These are phyloP conservation scores for Paracorniculantispora psalliotae DNA, from an alignment of 2,329 filamentous ascomycete species.

Conservation along the genomic window DNA sequence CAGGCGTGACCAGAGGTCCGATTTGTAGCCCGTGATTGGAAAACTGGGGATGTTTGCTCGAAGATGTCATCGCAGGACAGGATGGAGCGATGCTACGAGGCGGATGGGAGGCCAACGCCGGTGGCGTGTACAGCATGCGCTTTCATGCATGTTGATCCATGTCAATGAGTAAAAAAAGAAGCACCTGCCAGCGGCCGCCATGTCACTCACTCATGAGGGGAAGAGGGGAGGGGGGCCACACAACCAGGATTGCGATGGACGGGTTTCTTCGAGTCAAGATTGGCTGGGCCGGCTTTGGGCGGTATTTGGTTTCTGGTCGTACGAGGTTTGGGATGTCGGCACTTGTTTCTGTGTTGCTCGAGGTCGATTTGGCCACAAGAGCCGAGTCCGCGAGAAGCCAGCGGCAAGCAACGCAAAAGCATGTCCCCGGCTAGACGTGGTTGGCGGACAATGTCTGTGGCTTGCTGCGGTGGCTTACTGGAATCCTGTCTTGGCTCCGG, in stretches of 20 bases:
- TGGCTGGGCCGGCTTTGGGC: neutral
- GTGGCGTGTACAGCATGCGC: neutral
- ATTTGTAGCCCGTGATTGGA: neutral
- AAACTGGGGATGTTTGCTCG: neutral
- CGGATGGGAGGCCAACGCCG: neutral
- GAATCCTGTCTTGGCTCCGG: neutral
- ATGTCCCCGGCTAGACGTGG: neutral
- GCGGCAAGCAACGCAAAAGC: slow-evolving; percentile 1
- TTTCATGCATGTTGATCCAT: neutral
- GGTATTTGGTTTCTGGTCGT: neutral
- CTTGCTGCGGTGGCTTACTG: neutral
- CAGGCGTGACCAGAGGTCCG: neutral
- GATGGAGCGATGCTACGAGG: neutral
- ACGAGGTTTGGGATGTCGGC: neutral
- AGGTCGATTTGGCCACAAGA: neutral
- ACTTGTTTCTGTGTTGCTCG: neutral
- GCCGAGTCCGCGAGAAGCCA: neutral
- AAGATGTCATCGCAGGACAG: neutral
- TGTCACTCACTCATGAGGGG: neutral
- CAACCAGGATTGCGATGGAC: neutral
- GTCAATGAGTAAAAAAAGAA: neutral
- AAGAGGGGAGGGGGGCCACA: neutral
- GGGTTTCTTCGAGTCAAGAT: neutral
- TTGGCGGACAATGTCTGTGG: neutral
- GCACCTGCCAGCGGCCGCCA: neutral